Evolutionary conservation across 148 eudicot species (phyloP).

Genomic region (Drosera capensis): DNA sequence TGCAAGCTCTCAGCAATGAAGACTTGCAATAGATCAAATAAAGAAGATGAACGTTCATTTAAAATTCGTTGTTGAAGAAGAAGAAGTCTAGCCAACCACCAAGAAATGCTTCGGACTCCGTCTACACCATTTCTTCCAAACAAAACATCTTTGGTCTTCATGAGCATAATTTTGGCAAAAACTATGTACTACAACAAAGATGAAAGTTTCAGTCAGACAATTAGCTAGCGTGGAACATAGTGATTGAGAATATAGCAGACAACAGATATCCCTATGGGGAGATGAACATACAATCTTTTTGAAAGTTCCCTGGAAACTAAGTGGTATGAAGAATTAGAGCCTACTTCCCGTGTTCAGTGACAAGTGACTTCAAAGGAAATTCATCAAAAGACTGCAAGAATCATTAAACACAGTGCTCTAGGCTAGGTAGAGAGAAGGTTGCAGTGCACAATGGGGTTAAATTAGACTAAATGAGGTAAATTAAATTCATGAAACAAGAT

Average conservation of each 20-base stretch:
- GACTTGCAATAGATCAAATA: slow-evolving; percentile 69
- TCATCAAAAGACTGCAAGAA: too few relatives aligned
- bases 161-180: slow-evolving; percentile 69
- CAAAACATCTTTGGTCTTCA: slow-evolving; percentile 42
- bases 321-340: too few relatives aligned
- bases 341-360: too few relatives aligned
- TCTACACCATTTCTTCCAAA: slow-evolving; percentile 22
- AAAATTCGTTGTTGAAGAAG: slow-evolving; percentile 65
- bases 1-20: slow-evolving; percentile 35
- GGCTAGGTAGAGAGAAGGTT: too few relatives aligned
- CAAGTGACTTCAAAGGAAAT: too few relatives aligned
- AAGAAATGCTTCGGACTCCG: slow-evolving; percentile 49
- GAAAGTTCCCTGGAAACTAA: too few relatives aligned
- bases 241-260: not conserved
- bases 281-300: not conserved
- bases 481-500: too few relatives aligned
- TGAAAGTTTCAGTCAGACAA: not conserved
- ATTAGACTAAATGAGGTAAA: too few relatives aligned
- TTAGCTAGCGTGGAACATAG: not conserved
- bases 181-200: slow-evolving; percentile 43
- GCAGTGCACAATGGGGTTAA: too few relatives aligned
- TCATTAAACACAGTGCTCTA: too few relatives aligned
- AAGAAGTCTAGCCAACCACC: slow-evolving; percentile 79
- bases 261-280: not conserved
- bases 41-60: slow-evolving; percentile 59